Percentiles rank a stretch among this genome's conserved stretches.
phyloP scores from a whole-genome alignment of 2,329 filamentous ascomycete species.

The Camptophora hylomeconis region DNA sequence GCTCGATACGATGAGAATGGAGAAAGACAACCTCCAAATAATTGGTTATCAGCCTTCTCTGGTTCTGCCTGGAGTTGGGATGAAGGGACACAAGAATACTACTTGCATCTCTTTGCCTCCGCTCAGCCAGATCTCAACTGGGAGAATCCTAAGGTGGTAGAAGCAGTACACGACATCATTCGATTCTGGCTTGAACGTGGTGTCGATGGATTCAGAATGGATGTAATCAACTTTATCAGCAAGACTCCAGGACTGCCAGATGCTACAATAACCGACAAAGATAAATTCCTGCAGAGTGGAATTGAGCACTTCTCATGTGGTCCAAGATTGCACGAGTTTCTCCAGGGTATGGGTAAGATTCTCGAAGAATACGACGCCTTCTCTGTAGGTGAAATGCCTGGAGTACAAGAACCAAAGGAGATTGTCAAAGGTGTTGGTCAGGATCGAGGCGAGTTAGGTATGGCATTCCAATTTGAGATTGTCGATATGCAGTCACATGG shows the following conservation, averaged over 20 bases:
- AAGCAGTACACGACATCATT: conserved; percentile 55
- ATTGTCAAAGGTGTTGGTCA: conserved; percentile 49
- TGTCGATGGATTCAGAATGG: conserved; percentile 55
- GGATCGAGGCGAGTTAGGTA: conserved; percentile 44
- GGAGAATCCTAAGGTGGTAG: conserved; percentile 51
- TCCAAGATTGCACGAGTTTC: conserved; percentile 53
- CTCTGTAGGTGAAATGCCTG: conserved; percentile 57
- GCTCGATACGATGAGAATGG: conserved; percentile 35
- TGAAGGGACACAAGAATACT: conserved; percentile 54
- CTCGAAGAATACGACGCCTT: conserved; percentile 50
- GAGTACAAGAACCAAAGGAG: conserved; percentile 44
- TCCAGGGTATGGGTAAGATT: conserved; percentile 48
- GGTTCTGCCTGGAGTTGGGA: conserved; percentile 43
- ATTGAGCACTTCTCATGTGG: conserved; percentile 51
- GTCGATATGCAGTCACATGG: conserved; percentile 43
- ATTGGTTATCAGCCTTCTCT: conserved; percentile 42
- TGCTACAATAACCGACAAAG: conserved; percentile 29
- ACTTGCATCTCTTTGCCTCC: conserved; percentile 56
- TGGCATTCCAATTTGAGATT: conserved; percentile 58
- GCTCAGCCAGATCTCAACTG: conserved; percentile 69
- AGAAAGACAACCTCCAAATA: conserved; percentile 55
- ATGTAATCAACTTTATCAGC: conserved; percentile 55
- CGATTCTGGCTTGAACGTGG: conserved; percentile 61
- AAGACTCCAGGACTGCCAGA: conserved; percentile 42
- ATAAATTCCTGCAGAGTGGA: conserved; percentile 36